Percentiles rank a stretch among this genome's conserved stretches.
phyloP scores from a whole-genome alignment of 2,329 filamentous ascomycete species.

The Aspergillus luchuensis region DNA sequence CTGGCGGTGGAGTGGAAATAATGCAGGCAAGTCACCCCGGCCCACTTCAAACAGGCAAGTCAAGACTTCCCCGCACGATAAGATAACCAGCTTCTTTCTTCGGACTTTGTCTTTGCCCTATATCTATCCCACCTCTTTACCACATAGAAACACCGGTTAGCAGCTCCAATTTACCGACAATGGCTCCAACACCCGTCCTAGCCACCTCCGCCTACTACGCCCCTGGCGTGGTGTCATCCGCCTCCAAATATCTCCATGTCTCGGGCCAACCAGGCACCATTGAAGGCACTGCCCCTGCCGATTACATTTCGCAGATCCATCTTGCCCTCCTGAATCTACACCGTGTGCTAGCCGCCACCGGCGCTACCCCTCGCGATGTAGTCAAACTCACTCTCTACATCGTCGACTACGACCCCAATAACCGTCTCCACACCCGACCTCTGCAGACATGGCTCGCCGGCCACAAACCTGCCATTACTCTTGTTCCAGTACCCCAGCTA shows the following conservation, averaged over 20 bases:
- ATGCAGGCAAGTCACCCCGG: slow-evolving; percentile 3
- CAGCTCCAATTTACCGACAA: background rate
- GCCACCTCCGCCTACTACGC: slow-evolving; percentile 19
- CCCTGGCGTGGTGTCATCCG: slow-evolving; percentile 15
- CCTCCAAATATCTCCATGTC: slow-evolving; percentile 13
- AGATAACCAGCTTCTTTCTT: background rate
- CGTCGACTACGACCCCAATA: slow-evolving; percentile 46
- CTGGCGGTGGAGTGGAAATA: background rate
- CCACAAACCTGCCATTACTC: slow-evolving; percentile 47
- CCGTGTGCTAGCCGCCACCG: slow-evolving; percentile 39
- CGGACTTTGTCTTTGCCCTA: background rate
- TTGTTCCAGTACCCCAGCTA: slow-evolving; percentile 47
- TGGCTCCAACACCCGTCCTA: background rate
- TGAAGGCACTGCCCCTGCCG: slow-evolving; percentile 35
- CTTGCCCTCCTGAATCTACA: slow-evolving; percentile 44
- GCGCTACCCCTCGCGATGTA: slow-evolving; percentile 41
- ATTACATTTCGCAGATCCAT: slow-evolving; percentile 48
- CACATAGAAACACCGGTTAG: background rate
- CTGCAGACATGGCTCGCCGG: slow-evolving; percentile 33
- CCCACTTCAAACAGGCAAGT: background rate
- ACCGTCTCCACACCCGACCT: slow-evolving; percentile 41
- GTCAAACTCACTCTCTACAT: slow-evolving; percentile 48
- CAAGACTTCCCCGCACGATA: background rate
- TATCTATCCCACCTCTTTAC: background rate
- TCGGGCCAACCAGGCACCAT: slow-evolving; percentile 41